Evolutionary conservation across 352 stramenopile species (phyloP).

Genomic region (Globisporangium spiculum): DNA sequence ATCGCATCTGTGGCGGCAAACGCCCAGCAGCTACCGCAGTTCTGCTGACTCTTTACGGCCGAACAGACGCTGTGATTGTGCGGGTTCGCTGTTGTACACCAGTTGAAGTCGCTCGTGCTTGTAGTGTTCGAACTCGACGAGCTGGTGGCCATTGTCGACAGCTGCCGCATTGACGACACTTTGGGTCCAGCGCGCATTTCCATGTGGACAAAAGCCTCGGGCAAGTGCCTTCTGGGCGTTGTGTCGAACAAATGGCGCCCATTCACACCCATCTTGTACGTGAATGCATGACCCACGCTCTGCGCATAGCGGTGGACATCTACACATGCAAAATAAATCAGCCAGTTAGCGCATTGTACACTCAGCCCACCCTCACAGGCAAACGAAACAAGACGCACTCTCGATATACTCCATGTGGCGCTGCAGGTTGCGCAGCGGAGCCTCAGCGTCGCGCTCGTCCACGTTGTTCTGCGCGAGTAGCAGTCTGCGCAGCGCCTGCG

Average conservation of each 20-base stretch:
- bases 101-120: conserved; percentile 52
- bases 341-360: not conserved
- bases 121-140: conserved; percentile 16
- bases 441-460: conserved; percentile 24
- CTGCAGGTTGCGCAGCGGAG: conserved; percentile 49
- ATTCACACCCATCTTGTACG: conserved; percentile 69
- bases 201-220: conserved; percentile 55
- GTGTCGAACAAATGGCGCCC: conserved; percentile 54
- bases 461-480: conserved; percentile 40
- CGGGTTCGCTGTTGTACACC: conserved; percentile 68
- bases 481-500: conserved; percentile 40
- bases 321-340: conserved; percentile 16
- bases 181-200: conserved; percentile 36
- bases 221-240: conserved; percentile 34
- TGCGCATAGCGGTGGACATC: conserved; percentile 61
- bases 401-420: conserved; percentile 79
- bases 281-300: conserved; percentile 52
- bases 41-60: conserved; percentile 77
- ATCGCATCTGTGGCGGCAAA: conserved; percentile 77
- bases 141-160: conserved; percentile 23
- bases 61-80: conserved; percentile 64
- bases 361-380: not conserved
- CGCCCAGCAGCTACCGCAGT: conserved; percentile 81
- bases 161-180: conserved; percentile 21
- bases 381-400: conserved; percentile 26